A percentile compares a stretch with the other conserved stretches of the same genome.
Conservation (phyloP, 768 basidiomycete species). For the Ramaria rubella region DNA sequence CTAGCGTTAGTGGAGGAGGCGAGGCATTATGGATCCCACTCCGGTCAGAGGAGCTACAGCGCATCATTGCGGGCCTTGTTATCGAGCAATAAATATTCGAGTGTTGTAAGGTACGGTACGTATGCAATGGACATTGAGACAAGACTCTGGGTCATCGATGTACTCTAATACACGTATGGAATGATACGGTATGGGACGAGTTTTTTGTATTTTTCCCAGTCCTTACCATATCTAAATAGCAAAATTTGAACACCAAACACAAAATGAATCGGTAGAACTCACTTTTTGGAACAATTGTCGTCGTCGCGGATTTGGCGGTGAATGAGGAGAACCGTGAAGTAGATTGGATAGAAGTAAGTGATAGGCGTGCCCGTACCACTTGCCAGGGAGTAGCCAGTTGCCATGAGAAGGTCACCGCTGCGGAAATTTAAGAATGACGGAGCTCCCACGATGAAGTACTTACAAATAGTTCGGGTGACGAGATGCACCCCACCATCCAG, state of each 20-base stretch:
- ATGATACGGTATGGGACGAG: constrained; percentile 82
- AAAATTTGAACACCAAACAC: not conserved
- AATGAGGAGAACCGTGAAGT: constrained; percentile 83
- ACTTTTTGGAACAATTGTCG: constrained; percentile 87
- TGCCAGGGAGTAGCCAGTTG: constrained; percentile 86
- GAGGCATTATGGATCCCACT: constrained; percentile 9
- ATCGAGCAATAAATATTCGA: not conserved
- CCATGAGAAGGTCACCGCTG: constrained; percentile 86
- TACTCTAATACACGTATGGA: constrained; percentile 67
- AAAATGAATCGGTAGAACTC: constrained; percentile 21
- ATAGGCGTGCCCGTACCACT: constrained; percentile 89
- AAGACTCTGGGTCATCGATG: not conserved
- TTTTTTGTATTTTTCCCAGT: constrained; percentile 88
- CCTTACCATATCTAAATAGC: constrained; percentile 74
- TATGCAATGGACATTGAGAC: not conserved
- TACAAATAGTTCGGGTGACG: constrained; percentile 91
- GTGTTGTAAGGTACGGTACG: not conserved
- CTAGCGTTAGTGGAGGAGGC: not conserved
- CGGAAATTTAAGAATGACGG: not conserved
- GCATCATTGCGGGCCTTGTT: not conserved
- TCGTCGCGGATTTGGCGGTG: constrained; percentile 91
- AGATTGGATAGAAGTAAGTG: constrained; percentile 90
- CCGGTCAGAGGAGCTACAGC: not conserved
- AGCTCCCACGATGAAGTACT: constrained; percentile 19
- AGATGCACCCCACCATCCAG: constrained; percentile 96